A percentile compares a stretch with the other conserved stretches of the same genome.
phyloP scores from a whole-genome alignment of 2,329 filamentous ascomycete species.

The Alternaria hordeiaustralica region DNA sequence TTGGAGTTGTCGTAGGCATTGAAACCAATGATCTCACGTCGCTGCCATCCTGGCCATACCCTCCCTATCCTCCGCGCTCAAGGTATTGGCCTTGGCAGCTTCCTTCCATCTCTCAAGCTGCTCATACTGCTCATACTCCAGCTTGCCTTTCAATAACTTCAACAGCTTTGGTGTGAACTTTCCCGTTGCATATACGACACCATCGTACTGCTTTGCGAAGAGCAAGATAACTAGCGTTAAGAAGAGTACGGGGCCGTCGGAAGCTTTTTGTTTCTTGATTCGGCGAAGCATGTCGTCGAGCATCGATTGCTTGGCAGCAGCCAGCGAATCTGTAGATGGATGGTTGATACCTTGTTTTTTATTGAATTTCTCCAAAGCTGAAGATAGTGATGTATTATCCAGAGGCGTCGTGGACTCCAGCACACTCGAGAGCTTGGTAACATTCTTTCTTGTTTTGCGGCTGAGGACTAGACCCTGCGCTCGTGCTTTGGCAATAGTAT shows the following conservation, averaged over 20 bases:
- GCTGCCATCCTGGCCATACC: constrained; percentile 42
- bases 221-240: constrained; percentile 45
- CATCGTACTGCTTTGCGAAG: constrained; percentile 35
- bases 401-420: constrained; percentile 21
- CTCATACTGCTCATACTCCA: constrained; percentile 33
- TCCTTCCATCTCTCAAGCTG: constrained; percentile 49
- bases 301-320: constrained; percentile 31
- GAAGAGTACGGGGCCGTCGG: constrained; percentile 48
- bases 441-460: constrained; percentile 40
- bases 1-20: background rate
- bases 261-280: constrained; percentile 43
- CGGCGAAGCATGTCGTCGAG: constrained; percentile 42
- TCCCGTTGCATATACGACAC: constrained; percentile 50
- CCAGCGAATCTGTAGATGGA: constrained; percentile 5
- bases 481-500: constrained; percentile 38
- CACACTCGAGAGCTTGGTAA: constrained; percentile 33
- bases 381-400: constrained; percentile 13
- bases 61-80: constrained; percentile 41
- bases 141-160: constrained; percentile 39
- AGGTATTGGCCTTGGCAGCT: constrained; percentile 38
- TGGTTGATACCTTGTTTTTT: constrained; percentile 40
- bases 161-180: constrained; percentile 51
- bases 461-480: constrained; percentile 40
- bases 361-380: constrained; percentile 40
- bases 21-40: background rate